These are phyloP conservation scores for Kuraishia hungarica DNA, from an alignment of 805 yeast species.

Conservation along the genomic window DNA sequence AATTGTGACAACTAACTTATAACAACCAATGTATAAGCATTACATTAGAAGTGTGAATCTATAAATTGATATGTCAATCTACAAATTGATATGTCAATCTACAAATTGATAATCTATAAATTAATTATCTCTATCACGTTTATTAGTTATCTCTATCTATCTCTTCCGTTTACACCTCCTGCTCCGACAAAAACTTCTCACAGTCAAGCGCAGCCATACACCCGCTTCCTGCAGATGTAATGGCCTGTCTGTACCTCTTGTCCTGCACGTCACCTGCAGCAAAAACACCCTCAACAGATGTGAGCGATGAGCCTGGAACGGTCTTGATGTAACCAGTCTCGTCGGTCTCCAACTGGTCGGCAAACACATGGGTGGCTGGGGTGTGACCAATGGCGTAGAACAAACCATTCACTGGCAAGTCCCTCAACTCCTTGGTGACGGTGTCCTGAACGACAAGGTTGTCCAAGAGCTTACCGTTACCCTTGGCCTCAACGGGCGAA, in stretches of 20 bases:
- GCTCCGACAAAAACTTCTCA: constrained; percentile 60
- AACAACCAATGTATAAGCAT: no score
- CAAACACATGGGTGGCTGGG: constrained; percentile 85
- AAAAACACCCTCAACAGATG: constrained; percentile 84
- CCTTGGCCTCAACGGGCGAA: constrained; percentile 81
- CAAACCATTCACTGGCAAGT: constrained; percentile 78
- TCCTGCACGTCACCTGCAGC: constrained; percentile 99
- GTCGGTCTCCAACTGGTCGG: constrained; percentile 73
- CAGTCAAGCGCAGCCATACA: constrained; percentile 99
- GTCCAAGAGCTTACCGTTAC: constrained; percentile 80
- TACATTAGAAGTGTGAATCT: no score
- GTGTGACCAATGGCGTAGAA: constrained; percentile 97
- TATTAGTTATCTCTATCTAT: not conserved
- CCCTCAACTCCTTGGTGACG: constrained; percentile 58
- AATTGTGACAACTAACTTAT: no score
- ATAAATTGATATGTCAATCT: no score
- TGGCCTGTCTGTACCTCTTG: constrained; percentile 94
- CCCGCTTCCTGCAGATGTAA: constrained; percentile 99
- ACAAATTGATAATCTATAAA: no score
- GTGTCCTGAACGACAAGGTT: constrained; percentile 60
- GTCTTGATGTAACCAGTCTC: constrained; percentile 86
- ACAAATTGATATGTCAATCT: no score
- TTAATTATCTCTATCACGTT: not conserved
- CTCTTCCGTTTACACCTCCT: no score
- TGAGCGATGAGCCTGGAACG: constrained; percentile 78